These are phyloP conservation scores for Lathyrus tuberosus DNA, from an alignment of 306 rosid genomes.

Conservation along the genomic window DNA sequence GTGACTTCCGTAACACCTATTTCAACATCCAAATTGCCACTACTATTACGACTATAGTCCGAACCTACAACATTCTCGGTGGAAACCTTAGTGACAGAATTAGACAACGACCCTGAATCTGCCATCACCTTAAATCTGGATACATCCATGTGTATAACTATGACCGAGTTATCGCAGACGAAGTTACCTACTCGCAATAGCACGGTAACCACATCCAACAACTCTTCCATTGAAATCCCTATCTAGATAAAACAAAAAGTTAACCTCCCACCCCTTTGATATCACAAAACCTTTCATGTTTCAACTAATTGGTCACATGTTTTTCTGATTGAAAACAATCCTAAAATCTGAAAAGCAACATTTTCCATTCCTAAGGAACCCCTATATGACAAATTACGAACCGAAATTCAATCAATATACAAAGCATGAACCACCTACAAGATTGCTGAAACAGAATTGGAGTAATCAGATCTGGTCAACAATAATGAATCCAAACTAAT, in stretches of 20 bases:
- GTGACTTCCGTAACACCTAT: slow-evolving; percentile 37
- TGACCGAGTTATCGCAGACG: slow-evolving; percentile 67
- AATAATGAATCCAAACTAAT: slow-evolving; percentile 55
- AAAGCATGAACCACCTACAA: slow-evolving; percentile 56
- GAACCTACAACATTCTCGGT: slow-evolving; percentile 46
- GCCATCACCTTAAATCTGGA: slow-evolving; percentile 72
- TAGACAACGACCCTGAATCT: slow-evolving; percentile 59
- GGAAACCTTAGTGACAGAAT: slow-evolving; percentile 58
- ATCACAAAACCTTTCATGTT: slow-evolving; percentile 68
- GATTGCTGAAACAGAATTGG: slow-evolving; percentile 51
- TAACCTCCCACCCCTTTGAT: slow-evolving; percentile 60
- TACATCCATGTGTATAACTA: slow-evolving; percentile 65
- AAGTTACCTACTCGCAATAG: slow-evolving; percentile 80
- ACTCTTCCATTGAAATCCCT: slow-evolving; percentile 83
- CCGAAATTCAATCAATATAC: slow-evolving; percentile 50
- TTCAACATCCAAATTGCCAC: slow-evolving; percentile 53
- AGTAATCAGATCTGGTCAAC: slow-evolving; percentile 88
- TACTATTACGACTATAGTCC: slow-evolving; percentile 44
- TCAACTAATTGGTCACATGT: slow-evolving; percentile 56
- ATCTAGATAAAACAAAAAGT: slow-evolving; percentile 59
- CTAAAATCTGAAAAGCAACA: slow-evolving; percentile 58
- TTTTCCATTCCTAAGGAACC: slow-evolving; percentile 59
- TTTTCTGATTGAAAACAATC: slow-evolving; percentile 55
- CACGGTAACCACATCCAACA: slow-evolving; percentile 63
- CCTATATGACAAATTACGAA: slow-evolving; percentile 42